Percentiles rank a stretch among this genome's conserved stretches.
Conservation (phyloP, 2,329 filamentous ascomycete genomes). For the Botrytis porri region DNA sequence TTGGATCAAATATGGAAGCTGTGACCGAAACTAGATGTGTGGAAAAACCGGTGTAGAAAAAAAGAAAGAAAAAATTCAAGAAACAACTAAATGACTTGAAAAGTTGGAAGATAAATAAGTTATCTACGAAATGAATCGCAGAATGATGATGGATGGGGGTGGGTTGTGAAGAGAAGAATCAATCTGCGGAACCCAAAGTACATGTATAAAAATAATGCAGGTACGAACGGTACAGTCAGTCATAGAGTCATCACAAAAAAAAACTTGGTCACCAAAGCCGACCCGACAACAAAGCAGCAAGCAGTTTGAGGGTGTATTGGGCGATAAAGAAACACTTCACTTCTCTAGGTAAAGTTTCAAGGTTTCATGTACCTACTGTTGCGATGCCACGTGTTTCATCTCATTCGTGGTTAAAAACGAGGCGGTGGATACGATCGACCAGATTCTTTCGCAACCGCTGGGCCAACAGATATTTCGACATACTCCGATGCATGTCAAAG, state of each 20-base stretch:
- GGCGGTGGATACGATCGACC: slow-evolving; percentile 18
- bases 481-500: slow-evolving; percentile 6
- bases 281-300: slow-evolving; percentile 18
- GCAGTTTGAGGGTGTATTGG: slow-evolving; percentile 10
- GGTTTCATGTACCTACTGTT: slow-evolving; percentile 3
- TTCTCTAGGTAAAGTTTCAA: slow-evolving; percentile 5
- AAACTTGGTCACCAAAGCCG: slow-evolving; percentile 10
- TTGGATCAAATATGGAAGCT: slow-evolving; percentile 2
- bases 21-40: not conserved
- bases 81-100: slow-evolving; percentile 17
- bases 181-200: not conserved
- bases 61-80: slow-evolving; percentile 1
- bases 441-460: slow-evolving; percentile 16
- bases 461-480: slow-evolving; percentile 5
- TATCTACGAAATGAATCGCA: slow-evolving; percentile 5
- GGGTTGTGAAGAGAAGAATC: slow-evolving; percentile 13
- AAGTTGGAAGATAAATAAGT: not conserved
- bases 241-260: not conserved
- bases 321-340: slow-evolving; percentile 20
- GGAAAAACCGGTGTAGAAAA: not conserved
- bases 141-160: not conserved
- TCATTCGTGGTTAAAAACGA: slow-evolving; percentile 18
- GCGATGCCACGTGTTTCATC: slow-evolving; percentile 20
- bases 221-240: slow-evolving; percentile 6
- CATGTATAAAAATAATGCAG: slow-evolving; percentile 20